Evolutionary conservation across 2,329 filamentous ascomycete species (phyloP).

Genomic region (Coniochaeta prunicola): DNA sequence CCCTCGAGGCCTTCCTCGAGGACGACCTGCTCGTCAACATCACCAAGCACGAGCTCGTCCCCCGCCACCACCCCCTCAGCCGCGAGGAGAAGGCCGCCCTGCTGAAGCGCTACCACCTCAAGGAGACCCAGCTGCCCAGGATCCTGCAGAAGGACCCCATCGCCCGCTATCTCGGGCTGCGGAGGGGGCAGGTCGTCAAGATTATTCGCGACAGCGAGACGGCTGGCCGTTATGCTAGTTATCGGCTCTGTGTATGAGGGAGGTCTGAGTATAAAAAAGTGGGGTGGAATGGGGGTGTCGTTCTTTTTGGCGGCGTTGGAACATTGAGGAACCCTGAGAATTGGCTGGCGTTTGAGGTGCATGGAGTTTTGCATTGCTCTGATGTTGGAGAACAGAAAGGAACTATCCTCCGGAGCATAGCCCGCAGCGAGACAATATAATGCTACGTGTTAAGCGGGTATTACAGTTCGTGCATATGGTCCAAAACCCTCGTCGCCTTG

Average conservation of each 20-base stretch:
- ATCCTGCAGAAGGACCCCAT: slow-evolving; percentile 91
- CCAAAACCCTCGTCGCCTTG: neutral
- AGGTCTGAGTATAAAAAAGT: too few species aligned
- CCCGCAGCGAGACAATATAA: neutral
- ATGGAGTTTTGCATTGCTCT: neutral
- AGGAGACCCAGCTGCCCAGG: slow-evolving; percentile 93
- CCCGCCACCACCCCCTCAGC: slow-evolving; percentile 85
- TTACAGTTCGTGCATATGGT: neutral
- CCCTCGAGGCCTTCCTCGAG: slow-evolving; percentile 93
- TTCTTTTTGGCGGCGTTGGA: slow-evolving; percentile 3
- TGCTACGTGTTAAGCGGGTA: neutral
- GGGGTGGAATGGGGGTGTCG: neutral
- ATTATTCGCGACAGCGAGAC: slow-evolving; percentile 96
- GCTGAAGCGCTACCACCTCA: slow-evolving; percentile 83
- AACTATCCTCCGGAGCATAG: neutral
- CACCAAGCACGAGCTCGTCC: slow-evolving; percentile 93
- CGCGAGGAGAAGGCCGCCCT: slow-evolving; percentile 82
- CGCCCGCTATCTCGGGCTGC: slow-evolving; percentile 82
- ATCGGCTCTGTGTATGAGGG: slow-evolving; percentile 59
- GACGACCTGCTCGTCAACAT: slow-evolving; percentile 97
- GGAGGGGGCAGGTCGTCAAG: slow-evolving; percentile 93
- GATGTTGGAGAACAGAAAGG: neutral
- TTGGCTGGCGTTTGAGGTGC: slow-evolving; percentile 1
- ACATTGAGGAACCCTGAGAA: neutral
- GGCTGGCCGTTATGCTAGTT: slow-evolving; percentile 92